A percentile compares a stretch with the other conserved stretches of the same genome.
phyloP scores from a whole-genome alignment of 208 protist species.

The Phytomonas sp. region DNA sequence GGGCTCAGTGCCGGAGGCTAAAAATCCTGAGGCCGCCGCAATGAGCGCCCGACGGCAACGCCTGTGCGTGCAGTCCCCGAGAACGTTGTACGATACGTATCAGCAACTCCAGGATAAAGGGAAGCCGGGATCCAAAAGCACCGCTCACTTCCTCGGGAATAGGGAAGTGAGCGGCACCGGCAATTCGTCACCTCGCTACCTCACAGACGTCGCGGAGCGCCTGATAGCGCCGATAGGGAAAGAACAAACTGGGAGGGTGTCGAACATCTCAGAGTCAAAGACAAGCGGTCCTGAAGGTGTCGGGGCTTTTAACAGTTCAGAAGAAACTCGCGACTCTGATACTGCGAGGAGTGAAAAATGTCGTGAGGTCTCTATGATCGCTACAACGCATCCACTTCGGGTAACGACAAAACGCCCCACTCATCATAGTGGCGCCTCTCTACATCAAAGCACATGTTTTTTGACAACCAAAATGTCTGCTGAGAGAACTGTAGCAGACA shows the following conservation, averaged over 20 bases:
- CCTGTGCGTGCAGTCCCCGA: background rate
- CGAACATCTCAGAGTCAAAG: background rate
- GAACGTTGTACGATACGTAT: background rate
- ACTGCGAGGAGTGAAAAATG: background rate
- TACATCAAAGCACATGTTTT: slow-evolving; percentile 16
- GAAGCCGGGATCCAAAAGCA: background rate
- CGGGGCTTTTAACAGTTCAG: background rate
- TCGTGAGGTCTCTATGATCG: background rate
- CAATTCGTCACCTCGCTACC: background rate
- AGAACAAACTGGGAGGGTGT: background rate
- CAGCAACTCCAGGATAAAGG: background rate
- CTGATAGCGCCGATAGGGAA: background rate
- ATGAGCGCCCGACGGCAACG: background rate
- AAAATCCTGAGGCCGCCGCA: background rate
- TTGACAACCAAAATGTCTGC: slow-evolving; percentile 25
- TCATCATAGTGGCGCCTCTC: background rate
- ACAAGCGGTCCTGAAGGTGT: background rate
- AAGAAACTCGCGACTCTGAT: background rate
- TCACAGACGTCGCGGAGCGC: background rate
- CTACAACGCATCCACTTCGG: background rate
- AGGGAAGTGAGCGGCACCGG: background rate
- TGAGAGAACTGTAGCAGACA: slow-evolving; percentile 35
- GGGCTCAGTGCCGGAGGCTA: background rate
- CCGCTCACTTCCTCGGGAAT: background rate
- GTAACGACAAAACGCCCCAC: background rate